Percentiles rank a stretch among this genome's conserved stretches.
These are phyloP conservation scores for Suillus bovinus DNA, from an alignment of 768 basidiomycete species.

Conservation along the genomic window DNA sequence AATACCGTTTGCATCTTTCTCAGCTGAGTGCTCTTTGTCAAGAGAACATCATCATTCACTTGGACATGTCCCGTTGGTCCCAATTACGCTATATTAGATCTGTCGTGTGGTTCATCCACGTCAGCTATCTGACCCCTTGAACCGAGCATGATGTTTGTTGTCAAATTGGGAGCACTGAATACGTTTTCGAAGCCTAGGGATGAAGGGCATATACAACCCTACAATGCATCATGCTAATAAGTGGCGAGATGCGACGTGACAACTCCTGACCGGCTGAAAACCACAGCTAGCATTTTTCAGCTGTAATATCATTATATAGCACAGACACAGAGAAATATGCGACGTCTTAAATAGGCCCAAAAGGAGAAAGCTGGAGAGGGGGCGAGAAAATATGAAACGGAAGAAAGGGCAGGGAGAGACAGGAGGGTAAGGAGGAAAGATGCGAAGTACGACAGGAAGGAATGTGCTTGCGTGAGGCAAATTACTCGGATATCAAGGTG, in stretches of 20 bases:
- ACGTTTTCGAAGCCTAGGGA: background rate
- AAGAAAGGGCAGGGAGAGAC: conserved; percentile 17
- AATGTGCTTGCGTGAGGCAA: conserved; percentile 22
- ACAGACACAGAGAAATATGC: conserved; percentile 39
- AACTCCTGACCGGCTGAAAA: background rate
- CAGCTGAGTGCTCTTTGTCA: background rate
- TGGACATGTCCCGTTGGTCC: background rate
- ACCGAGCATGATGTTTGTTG: background rate
- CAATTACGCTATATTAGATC: background rate
- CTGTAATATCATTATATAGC: conserved; percentile 40
- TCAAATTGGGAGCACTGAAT: background rate
- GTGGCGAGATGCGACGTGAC: background rate
- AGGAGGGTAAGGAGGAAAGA: conserved; percentile 26
- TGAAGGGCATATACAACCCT: background rate
- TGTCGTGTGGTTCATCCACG: background rate
- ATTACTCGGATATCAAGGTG: conserved; percentile 28
- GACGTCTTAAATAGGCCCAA: conserved; percentile 34
- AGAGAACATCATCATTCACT: background rate
- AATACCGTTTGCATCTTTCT: background rate
- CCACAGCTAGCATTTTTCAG: conserved; percentile 19
- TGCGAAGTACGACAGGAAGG: conserved; percentile 33
- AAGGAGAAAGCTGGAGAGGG: conserved; percentile 20
- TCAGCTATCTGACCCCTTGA: background rate
- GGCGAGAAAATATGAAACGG: conserved; percentile 16
- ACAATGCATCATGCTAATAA: background rate